These are phyloP conservation scores for Mortierella sp. DNA, from an alignment of 371 early-diverging fungal genomes.

Conservation along the genomic window DNA sequence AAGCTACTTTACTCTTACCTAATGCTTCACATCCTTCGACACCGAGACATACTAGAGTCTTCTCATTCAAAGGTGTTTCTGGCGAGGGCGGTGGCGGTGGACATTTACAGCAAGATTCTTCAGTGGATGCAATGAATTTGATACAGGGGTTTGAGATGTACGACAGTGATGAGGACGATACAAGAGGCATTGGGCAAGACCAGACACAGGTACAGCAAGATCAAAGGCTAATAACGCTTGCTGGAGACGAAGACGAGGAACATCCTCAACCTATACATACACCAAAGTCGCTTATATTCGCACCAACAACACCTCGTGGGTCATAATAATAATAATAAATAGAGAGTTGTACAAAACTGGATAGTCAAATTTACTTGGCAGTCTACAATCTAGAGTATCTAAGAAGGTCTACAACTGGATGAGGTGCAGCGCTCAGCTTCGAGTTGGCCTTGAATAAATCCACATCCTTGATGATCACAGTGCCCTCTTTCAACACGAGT, in stretches of 20 bases:
- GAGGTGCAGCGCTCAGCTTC: conserved; percentile 66
- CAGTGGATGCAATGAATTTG: conserved; percentile 39
- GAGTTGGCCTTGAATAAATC: conserved; percentile 69
- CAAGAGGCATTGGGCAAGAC: neutral
- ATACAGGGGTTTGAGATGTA: conserved; percentile 57
- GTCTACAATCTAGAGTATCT: conserved; percentile 19
- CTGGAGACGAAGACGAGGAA: conserved; percentile 15
- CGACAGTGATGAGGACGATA: conserved; percentile 53
- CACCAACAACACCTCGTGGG: neutral
- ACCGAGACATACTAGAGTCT: conserved; percentile 40
- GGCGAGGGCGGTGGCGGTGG: conserved; percentile 12
- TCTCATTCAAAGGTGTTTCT: conserved; percentile 40
- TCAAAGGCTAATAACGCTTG: conserved; percentile 9
- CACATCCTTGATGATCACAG: conserved; percentile 60
- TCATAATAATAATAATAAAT: conserved; percentile 19
- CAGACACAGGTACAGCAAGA: conserved; percentile 12
- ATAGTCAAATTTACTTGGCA: neutral
- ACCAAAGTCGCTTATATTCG: conserved; percentile 32
- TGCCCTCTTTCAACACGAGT: conserved; percentile 53
- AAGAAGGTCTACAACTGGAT: conserved; percentile 59
- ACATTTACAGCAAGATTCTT: conserved; percentile 26
- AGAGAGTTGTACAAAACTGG: neutral
- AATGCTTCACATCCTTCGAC: conserved; percentile 39
- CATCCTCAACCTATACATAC: conserved; percentile 16
- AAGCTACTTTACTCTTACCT: conserved; percentile 39